These are phyloP conservation scores for Claviceps maximensis DNA, from an alignment of 2,329 filamentous ascomycete species.

Conservation along the genomic window DNA sequence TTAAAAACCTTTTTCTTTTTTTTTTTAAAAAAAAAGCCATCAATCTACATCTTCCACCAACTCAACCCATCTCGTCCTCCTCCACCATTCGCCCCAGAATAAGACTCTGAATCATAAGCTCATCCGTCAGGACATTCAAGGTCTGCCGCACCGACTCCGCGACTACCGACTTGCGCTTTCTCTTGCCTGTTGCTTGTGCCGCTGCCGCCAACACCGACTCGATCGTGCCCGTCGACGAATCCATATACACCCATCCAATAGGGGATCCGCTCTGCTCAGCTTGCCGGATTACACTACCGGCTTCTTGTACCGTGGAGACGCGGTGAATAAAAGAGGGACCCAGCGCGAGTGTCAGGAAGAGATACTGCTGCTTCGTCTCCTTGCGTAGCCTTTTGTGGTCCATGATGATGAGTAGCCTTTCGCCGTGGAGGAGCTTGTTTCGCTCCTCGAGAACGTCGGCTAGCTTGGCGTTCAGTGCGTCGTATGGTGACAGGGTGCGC, in stretches of 20 bases:
- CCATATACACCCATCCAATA: slow-evolving; percentile 72
- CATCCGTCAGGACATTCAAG: slow-evolving; percentile 62
- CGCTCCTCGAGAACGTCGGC: slow-evolving; percentile 43
- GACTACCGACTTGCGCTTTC: slow-evolving; percentile 26
- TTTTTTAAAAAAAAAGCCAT: not conserved
- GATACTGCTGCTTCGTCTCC: slow-evolving; percentile 54
- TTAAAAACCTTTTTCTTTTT: no score
- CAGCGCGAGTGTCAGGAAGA: slow-evolving; percentile 68
- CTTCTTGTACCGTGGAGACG: slow-evolving; percentile 53
- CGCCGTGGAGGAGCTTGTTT: slow-evolving; percentile 48
- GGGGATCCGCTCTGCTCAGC: slow-evolving; percentile 30
- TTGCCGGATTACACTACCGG: slow-evolving; percentile 42
- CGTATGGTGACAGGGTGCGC: slow-evolving; percentile 50
- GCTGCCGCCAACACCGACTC: slow-evolving; percentile 30
- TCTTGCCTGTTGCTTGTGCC: slow-evolving; percentile 16
- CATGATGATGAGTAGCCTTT: slow-evolving; percentile 60
- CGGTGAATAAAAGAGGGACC: slow-evolving; percentile 54
- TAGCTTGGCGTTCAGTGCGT: slow-evolving; percentile 43
- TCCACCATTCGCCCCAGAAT: slow-evolving; percentile 73
- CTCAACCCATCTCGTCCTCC: slow-evolving; percentile 22
- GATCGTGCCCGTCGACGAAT: slow-evolving; percentile 46
- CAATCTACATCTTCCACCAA: not conserved
- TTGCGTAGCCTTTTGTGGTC: slow-evolving; percentile 41
- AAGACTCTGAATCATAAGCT: slow-evolving; percentile 83
- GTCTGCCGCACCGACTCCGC: slow-evolving; percentile 26